phyloP scores from a whole-genome alignment of 208 protist species.

The Blastocrithidia nonstop region DNA sequence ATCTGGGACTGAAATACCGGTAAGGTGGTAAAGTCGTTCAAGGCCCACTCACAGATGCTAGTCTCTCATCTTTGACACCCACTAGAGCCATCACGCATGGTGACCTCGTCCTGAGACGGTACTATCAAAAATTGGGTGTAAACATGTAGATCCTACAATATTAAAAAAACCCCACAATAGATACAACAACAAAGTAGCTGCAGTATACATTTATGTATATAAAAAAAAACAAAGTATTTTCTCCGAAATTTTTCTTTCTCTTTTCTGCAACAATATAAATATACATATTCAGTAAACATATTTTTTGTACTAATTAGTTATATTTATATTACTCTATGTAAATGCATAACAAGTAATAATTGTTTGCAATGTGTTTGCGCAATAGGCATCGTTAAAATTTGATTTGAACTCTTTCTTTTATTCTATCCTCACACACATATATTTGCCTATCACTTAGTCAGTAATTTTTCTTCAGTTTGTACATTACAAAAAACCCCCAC shows the following conservation, averaged over 20 bases:
- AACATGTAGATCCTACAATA: background rate
- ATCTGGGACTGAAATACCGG: conserved; percentile 90
- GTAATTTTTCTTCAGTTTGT: background rate
- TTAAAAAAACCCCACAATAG: background rate
- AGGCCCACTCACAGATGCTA: conserved; percentile 74
- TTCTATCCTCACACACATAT: conserved; percentile 7
- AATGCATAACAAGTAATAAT: too few relatives aligned
- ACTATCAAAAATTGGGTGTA: conserved; percentile 86
- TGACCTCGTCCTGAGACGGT: conserved; percentile 90
- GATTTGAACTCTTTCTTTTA: conserved; percentile 1
- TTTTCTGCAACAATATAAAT: conserved; percentile 1
- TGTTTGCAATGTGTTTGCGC: too few relatives aligned
- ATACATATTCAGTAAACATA: background rate
- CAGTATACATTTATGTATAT: background rate
- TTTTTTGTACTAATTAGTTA: too few relatives aligned
- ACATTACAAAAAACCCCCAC: too few relatives aligned
- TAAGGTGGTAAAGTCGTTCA: conserved; percentile 68
- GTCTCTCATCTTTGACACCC: conserved; percentile 90
- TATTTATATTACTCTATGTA: too few relatives aligned
- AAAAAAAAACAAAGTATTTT: background rate
- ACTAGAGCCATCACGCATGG: conserved; percentile 73
- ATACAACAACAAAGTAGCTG: background rate
- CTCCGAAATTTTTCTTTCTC: conserved; percentile 2
- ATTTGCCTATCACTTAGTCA: conserved; percentile 4
- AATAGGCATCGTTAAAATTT: too few relatives aligned